These are phyloP conservation scores for Blastobotrys raffinosifermentans DNA, from an alignment of 1,139 yeast genomes.

Conservation along the genomic window DNA sequence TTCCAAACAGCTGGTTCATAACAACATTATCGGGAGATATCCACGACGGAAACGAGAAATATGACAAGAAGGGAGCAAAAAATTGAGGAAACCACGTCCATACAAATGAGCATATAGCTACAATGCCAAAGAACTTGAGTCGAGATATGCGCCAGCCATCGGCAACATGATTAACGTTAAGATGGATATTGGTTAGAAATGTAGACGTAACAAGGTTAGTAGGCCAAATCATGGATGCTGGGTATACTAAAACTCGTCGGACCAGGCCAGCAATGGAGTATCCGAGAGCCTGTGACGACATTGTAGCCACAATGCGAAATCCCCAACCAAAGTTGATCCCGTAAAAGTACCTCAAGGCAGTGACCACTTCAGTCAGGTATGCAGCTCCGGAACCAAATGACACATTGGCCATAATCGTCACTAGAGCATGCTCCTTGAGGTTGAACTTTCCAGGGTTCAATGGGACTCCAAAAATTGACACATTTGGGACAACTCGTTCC, in stretches of 20 bases:
- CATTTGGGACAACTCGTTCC: constrained; percentile 46
- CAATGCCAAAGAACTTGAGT: constrained; percentile 41
- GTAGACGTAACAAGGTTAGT: constrained; percentile 40
- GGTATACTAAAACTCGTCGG: constrained; percentile 52
- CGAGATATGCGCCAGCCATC: constrained; percentile 52
- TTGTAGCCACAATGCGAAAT: constrained; percentile 44
- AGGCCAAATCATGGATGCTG: constrained; percentile 67
- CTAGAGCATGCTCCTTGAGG: constrained; percentile 58
- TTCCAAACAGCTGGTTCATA: constrained; percentile 58
- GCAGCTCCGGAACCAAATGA: constrained; percentile 57
- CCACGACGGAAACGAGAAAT: constrained; percentile 53
- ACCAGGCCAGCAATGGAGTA: constrained; percentile 59
- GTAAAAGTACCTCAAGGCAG: constrained; percentile 50
- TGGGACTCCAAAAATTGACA: constrained; percentile 38
- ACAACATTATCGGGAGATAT: constrained; percentile 48
- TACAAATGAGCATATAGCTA: constrained; percentile 37
- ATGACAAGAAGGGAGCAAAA: constrained; percentile 45
- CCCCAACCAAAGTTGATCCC: constrained; percentile 47
- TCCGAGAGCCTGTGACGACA: constrained; percentile 58
- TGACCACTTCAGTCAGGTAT: constrained; percentile 54
- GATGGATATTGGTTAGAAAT: constrained; percentile 55
- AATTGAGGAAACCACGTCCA: constrained; percentile 58
- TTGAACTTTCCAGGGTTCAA: constrained; percentile 62
- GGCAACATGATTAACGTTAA: constrained; percentile 53
- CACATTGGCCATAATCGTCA: constrained; percentile 56